phyloP scores from a whole-genome alignment of 2,329 filamentous ascomycete species.

The Pseudocercospora macadamiae region DNA sequence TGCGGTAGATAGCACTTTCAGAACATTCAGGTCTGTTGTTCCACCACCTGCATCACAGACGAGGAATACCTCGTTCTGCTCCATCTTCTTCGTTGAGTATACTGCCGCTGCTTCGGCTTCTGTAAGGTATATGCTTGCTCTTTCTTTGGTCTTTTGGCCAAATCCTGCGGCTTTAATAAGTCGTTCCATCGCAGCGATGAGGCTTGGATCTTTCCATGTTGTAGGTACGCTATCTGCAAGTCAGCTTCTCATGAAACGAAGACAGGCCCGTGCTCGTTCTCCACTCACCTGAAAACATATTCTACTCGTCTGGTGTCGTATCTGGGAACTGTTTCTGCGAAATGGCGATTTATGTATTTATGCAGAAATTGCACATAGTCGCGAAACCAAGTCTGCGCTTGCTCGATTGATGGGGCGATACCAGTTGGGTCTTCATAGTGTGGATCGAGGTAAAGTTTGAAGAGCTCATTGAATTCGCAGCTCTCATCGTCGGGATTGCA shows the following conservation, averaged over 20 bases:
- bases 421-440: constrained; percentile 11
- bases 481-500: constrained; percentile 18
- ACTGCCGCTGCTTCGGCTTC: constrained; percentile 60
- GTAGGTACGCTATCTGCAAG: not conserved
- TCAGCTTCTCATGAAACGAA: not conserved
- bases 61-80: constrained; percentile 49
- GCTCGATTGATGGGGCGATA: constrained; percentile 5
- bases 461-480: constrained; percentile 20
- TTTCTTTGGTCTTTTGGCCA: constrained; percentile 1
- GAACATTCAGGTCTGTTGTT: constrained; percentile 47
- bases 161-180: constrained; percentile 8
- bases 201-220: not conserved
- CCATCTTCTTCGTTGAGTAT: constrained; percentile 42
- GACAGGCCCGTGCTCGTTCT: too few species aligned
- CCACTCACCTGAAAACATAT: constrained; percentile 3
- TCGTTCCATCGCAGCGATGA: constrained; percentile 6
- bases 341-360: constrained; percentile 8
- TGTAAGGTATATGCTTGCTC: constrained; percentile 49
- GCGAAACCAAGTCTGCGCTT: constrained; percentile 20
- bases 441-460: constrained; percentile 31
- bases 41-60: constrained; percentile 58
- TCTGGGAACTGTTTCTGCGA: constrained; percentile 11
- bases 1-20: constrained; percentile 35
- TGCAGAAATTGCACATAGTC: constrained; percentile 23
- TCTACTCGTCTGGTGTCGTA: constrained; percentile 15